These are phyloP conservation scores for Iberis pinnata DNA, from an alignment of 345 rosid species.

Conservation along the genomic window DNA sequence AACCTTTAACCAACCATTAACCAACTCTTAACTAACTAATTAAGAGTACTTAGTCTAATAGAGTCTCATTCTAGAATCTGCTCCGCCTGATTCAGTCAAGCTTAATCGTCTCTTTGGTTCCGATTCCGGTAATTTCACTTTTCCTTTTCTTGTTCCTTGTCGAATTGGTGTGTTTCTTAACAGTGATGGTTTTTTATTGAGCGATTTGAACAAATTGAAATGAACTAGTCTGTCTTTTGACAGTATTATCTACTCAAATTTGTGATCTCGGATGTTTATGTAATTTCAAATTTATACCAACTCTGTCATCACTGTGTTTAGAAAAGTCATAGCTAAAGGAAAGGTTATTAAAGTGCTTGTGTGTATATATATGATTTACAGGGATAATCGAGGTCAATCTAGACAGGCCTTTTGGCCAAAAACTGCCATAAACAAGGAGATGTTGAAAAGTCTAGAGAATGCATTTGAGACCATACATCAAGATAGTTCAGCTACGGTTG, in stretches of 20 bases:
- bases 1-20: too few relatives aligned
- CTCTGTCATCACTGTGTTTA: too few relatives aligned
- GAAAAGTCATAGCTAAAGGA: neutral
- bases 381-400: slow-evolving; percentile 77
- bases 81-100: slow-evolving; percentile 53
- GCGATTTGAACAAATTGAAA: neutral
- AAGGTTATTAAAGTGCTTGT: slow-evolving; percentile 2
- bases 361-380: slow-evolving; percentile 29
- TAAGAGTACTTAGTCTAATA: too few relatives aligned
- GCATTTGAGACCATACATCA: slow-evolving; percentile 45
- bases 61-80: slow-evolving; percentile 60
- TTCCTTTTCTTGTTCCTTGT: neutral
- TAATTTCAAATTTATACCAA: too few relatives aligned
- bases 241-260: too few relatives aligned
- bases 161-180: neutral
- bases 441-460: slow-evolving; percentile 57
- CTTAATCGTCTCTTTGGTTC: slow-evolving; percentile 49
- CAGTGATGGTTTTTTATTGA: neutral
- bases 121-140: slow-evolving; percentile 49
- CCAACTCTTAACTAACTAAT: too few relatives aligned
- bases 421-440: slow-evolving; percentile 73
- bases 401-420: slow-evolving; percentile 56
- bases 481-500: slow-evolving; percentile 62
- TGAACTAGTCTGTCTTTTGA: neutral
- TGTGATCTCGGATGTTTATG: too few relatives aligned